Evolutionary conservation across 148 eudicot genomes (phyloP).

Genomic region (Diospyros lotus): DNA sequence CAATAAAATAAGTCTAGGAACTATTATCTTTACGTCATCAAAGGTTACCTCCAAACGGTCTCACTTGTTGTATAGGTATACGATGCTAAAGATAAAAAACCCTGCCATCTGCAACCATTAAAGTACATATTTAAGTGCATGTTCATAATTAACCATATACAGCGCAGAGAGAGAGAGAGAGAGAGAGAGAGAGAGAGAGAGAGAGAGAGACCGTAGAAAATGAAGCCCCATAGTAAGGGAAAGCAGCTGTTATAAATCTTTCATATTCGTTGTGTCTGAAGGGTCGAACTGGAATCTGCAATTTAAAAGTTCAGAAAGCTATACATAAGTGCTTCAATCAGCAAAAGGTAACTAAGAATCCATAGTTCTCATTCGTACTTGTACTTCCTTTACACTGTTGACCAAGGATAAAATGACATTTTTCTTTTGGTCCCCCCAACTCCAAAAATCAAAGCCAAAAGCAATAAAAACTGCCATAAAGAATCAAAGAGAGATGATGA

Average conservation of each 20-base stretch:
- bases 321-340: neutral
- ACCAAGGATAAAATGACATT: neutral
- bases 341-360: conserved; percentile 1
- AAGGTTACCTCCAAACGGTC: neutral
- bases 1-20: neutral
- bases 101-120: conserved; percentile 72
- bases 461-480: no score
- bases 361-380: neutral
- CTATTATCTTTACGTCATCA: neutral
- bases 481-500: no score
- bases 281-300: conserved; percentile 91
- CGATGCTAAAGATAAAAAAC: conserved; percentile 67
- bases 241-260: conserved; percentile 79
- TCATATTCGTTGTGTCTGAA: conserved; percentile 89
- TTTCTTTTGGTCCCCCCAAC: no score
- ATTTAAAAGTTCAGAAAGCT: neutral
- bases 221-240: conserved; percentile 86
- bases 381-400: neutral
- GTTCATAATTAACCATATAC: neutral
- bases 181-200: conserved; percentile 7
- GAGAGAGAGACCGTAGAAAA: conserved; percentile 55
- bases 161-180: neutral
- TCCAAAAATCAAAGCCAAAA: no score
- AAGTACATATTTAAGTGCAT: neutral
- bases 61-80: conserved; percentile 79